These are phyloP conservation scores for Aureococcus anophagefferens DNA, from an alignment of 108 stramenopile genomes.

Conservation along the genomic window DNA sequence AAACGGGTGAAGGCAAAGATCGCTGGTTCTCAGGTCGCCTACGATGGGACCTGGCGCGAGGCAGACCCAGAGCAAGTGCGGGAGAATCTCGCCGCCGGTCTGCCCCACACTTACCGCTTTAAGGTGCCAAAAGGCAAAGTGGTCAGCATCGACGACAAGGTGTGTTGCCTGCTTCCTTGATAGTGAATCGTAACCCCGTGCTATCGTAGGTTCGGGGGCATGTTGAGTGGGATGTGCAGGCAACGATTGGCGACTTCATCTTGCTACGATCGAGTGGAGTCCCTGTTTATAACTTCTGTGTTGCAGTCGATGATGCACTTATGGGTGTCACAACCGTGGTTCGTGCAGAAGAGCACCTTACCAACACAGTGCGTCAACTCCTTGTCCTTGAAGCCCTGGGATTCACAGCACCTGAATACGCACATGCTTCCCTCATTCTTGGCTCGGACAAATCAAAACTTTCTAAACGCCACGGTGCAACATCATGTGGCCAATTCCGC, in stretches of 20 bases:
- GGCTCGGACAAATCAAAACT: conserved; percentile 93
- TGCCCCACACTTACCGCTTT: conserved; percentile 77
- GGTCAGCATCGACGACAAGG: conserved; percentile 82
- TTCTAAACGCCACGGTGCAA: conserved; percentile 91
- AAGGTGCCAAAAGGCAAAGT: conserved; percentile 67
- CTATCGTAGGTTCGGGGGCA: no score
- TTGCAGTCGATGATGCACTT: conserved; percentile 89
- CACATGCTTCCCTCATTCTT: conserved; percentile 91
- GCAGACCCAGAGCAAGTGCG: conserved; percentile 74
- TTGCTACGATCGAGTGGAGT: conserved; percentile 78
- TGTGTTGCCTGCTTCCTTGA: no score
- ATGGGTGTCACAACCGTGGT: conserved; percentile 94
- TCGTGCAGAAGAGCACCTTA: conserved; percentile 93
- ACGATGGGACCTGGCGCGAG: conserved; percentile 93
- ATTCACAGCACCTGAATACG: conserved; percentile 53
- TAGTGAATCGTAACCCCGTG: no score
- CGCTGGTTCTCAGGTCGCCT: conserved; percentile 69
- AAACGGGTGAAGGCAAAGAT: conserved; percentile 66
- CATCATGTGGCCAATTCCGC: conserved; percentile 85
- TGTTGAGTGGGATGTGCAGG: conserved; percentile 88
- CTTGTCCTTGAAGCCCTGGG: conserved; percentile 46
- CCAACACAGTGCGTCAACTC: conserved; percentile 86
- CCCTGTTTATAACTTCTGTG: conserved; percentile 97
- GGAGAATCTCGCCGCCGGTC: conserved; percentile 62
- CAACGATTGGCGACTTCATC: conserved; percentile 93